These are phyloP conservation scores for Crithidia fasciculata DNA, from an alignment of 208 protist genomes.

Conservation along the genomic window DNA sequence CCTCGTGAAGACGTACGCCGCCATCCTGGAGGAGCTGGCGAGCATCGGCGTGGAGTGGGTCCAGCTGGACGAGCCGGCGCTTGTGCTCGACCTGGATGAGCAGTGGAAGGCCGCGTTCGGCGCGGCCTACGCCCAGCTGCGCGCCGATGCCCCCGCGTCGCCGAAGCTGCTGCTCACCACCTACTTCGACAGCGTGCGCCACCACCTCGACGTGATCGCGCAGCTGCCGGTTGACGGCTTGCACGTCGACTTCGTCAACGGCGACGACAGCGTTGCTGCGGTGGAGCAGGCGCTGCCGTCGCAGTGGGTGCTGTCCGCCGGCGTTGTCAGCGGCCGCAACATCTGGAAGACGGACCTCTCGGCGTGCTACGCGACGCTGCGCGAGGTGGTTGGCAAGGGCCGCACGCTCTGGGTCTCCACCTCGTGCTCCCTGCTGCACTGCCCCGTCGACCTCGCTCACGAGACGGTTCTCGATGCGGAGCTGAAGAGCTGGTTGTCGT, in stretches of 20 bases:
- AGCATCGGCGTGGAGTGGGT: constrained; percentile 64
- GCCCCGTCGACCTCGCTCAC: constrained; percentile 63
- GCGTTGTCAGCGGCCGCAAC: constrained; percentile 89
- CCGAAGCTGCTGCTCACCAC: constrained; percentile 75
- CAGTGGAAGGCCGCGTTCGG: constrained; percentile 37
- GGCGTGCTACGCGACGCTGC: constrained; percentile 28
- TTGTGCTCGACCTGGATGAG: constrained; percentile 69
- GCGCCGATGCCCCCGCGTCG: constrained; percentile 11
- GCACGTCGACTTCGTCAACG: constrained; percentile 70
- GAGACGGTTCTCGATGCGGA: constrained; percentile 63
- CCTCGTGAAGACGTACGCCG: constrained; percentile 69
- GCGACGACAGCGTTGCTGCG: constrained; percentile 34
- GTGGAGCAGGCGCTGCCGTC: constrained; percentile 49
- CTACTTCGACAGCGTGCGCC: constrained; percentile 82
- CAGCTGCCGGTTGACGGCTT: constrained; percentile 70
- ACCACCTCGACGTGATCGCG: constrained; percentile 49
- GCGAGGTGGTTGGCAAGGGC: constrained; percentile 18
- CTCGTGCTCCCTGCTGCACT: constrained; percentile 86
- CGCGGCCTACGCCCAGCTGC: constrained; percentile 40
- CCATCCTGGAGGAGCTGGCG: constrained; percentile 63
- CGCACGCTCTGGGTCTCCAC: constrained; percentile 66
- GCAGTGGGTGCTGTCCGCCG: constrained; percentile 69
- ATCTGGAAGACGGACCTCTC: constrained; percentile 77
- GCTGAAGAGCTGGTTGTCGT: constrained; percentile 71
- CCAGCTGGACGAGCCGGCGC: constrained; percentile 88